These are phyloP conservation scores for Periglandula ipomoeae DNA, from an alignment of 2,329 filamentous ascomycete genomes.

Conservation along the genomic window DNA sequence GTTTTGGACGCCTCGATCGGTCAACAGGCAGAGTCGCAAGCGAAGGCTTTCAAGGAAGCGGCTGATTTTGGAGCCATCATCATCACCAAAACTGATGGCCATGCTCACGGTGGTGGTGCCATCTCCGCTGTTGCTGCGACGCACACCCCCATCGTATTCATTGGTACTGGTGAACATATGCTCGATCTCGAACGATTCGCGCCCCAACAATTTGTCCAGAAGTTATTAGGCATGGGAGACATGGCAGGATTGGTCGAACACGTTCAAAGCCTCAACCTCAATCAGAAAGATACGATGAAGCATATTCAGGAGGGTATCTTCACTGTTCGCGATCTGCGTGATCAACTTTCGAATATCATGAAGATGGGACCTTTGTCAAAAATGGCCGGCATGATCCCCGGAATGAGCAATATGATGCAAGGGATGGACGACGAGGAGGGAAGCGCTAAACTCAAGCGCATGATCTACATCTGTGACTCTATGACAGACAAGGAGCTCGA, in stretches of 20 bases:
- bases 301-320: slow-evolving; percentile 96
- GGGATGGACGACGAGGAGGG: slow-evolving; percentile 97
- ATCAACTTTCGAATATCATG: slow-evolving; percentile 97
- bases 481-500: slow-evolving; percentile 97
- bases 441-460: slow-evolving; percentile 84
- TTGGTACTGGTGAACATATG: slow-evolving; percentile 96
- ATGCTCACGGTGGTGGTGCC: slow-evolving; percentile 89
- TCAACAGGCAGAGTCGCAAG: slow-evolving; percentile 89
- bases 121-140: slow-evolving; percentile 97
- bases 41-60: slow-evolving; percentile 92
- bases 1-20: slow-evolving; percentile 95
- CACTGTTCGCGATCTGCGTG: slow-evolving; percentile 84
- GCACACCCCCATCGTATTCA: slow-evolving; percentile 93
- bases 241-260: slow-evolving; percentile 93
- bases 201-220: slow-evolving; percentile 86
- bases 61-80: slow-evolving; percentile 97
- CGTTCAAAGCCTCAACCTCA: slow-evolving; percentile 87
- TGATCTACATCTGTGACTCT: slow-evolving; percentile 98
- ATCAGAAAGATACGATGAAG: slow-evolving; percentile 99
- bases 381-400: slow-evolving; percentile 98
- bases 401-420: slow-evolving; percentile 85
- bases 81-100: slow-evolving; percentile 96
- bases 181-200: slow-evolving; percentile 88
- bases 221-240: slow-evolving; percentile 93
- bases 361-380: slow-evolving; percentile 98